Conservation (phyloP, 495 filamentous ascomycete genomes). For the Hypoxylon trugodes region DNA sequence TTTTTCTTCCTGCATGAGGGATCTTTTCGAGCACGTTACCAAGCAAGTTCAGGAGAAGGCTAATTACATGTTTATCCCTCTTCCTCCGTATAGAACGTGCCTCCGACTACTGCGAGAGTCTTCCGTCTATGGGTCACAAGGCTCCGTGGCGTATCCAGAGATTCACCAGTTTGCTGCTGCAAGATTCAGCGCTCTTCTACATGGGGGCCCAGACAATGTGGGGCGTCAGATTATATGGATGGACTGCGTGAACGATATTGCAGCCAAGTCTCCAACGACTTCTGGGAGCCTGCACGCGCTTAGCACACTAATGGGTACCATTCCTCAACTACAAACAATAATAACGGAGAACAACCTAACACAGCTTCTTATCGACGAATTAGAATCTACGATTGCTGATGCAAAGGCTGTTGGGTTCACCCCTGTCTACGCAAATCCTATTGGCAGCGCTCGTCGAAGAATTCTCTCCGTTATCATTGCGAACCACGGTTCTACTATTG, state of each 20-base stretch:
- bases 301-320: slow-evolving; percentile 55
- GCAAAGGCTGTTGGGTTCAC: slow-evolving; percentile 47
- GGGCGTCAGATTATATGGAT: slow-evolving; percentile 51
- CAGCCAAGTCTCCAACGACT: slow-evolving; percentile 50
- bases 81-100: slow-evolving; percentile 63
- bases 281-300: slow-evolving; percentile 78
- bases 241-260: slow-evolving; percentile 58
- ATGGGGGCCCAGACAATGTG: slow-evolving; percentile 43
- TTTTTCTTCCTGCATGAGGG: slow-evolving; percentile 62
- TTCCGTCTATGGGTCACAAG: slow-evolving; percentile 52
- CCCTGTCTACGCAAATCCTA: slow-evolving; percentile 49
- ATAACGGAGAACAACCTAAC: slow-evolving; percentile 56
- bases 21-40: slow-evolving; percentile 57
- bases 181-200: slow-evolving; percentile 62
- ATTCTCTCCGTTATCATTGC: slow-evolving; percentile 66
- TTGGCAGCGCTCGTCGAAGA: slow-evolving; percentile 62
- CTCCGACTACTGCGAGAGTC: slow-evolving; percentile 75
- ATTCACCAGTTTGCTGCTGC: slow-evolving; percentile 67
- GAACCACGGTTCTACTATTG: slow-evolving; percentile 66
- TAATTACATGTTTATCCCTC: slow-evolving; percentile 13
- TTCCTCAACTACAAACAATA: slow-evolving; percentile 47
- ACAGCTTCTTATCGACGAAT: slow-evolving; percentile 57
- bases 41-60: slow-evolving; percentile 40
- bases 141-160: slow-evolving; percentile 52
- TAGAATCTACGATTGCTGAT: slow-evolving; percentile 51